Conservation (phyloP, 345 rosid species). For the Hibiscus trionum region DNA sequence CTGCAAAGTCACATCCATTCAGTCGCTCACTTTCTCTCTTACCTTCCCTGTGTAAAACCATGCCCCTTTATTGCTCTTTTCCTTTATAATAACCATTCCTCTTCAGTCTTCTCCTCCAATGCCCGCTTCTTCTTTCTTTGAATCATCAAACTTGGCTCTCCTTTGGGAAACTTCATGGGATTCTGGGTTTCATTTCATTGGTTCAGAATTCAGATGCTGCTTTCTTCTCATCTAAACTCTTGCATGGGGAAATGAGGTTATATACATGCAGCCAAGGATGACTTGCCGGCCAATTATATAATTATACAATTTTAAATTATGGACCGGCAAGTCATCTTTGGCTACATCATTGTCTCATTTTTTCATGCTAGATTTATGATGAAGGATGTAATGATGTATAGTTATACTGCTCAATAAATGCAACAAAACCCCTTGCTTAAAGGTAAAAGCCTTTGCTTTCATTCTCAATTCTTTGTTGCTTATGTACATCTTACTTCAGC, state of each 20-base stretch:
- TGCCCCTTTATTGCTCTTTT: slow-evolving; percentile 11
- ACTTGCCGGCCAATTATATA: slow-evolving; percentile 48
- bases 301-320: not conserved
- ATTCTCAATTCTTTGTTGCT: not conserved
- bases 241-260: slow-evolving; percentile 48
- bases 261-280: slow-evolving; percentile 73
- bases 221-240: slow-evolving; percentile 38
- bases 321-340: slow-evolving; percentile 57
- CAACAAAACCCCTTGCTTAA: not conserved
- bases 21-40: slow-evolving; percentile 12
- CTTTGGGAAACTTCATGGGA: slow-evolving; percentile 20
- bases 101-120: slow-evolving; percentile 26
- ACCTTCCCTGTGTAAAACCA: slow-evolving; percentile 14
- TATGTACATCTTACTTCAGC: no score
- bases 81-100: not conserved
- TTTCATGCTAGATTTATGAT: slow-evolving; percentile 53
- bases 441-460: not conserved
- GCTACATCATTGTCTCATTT: slow-evolving; percentile 49
- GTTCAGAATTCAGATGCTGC: slow-evolving; percentile 4
- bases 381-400: slow-evolving; percentile 21
- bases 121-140: slow-evolving; percentile 14
- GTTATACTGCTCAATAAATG: not conserved
- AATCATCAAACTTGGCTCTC: slow-evolving; percentile 8
- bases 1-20: slow-evolving; percentile 28
- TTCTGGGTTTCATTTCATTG: not conserved